phyloP scores from a whole-genome alignment of 192 early-diverging fungal genomes.

The Ambispora gerdemannii region DNA sequence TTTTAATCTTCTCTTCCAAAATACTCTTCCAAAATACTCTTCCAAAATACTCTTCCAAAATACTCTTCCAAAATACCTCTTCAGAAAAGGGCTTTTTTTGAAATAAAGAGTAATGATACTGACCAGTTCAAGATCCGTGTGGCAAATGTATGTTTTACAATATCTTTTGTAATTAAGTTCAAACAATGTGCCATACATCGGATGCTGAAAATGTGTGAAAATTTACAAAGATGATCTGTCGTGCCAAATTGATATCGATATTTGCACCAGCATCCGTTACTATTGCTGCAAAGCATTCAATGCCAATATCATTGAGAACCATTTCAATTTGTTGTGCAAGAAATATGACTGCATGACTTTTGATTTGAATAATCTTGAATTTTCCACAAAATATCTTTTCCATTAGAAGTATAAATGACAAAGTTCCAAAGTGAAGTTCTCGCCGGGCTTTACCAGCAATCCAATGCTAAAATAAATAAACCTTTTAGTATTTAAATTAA shows the following conservation, averaged over 20 bases:
- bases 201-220: not conserved
- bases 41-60: not conserved
- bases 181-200: not conserved
- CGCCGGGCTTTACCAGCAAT: not conserved
- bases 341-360: not conserved
- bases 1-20: too few relatives aligned
- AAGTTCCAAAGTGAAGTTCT: conserved; percentile 8
- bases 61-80: not conserved
- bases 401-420: conserved; percentile 3
- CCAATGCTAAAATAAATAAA: not conserved
- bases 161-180: not conserved
- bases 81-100: not conserved
- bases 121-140: not conserved
- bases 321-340: not conserved
- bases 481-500: too few relatives aligned
- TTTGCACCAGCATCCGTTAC: not conserved
- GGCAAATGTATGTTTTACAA: conserved; percentile 15
- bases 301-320: not conserved
- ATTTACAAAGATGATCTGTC: not conserved
- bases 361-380: not conserved
- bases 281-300: not conserved
- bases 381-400: not conserved
- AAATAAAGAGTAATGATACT: not conserved
- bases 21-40: not conserved
- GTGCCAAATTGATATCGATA: not conserved